Evolutionary conservation across 768 basidiomycete species (phyloP).

Genomic region (Psilocybe azurescens): DNA sequence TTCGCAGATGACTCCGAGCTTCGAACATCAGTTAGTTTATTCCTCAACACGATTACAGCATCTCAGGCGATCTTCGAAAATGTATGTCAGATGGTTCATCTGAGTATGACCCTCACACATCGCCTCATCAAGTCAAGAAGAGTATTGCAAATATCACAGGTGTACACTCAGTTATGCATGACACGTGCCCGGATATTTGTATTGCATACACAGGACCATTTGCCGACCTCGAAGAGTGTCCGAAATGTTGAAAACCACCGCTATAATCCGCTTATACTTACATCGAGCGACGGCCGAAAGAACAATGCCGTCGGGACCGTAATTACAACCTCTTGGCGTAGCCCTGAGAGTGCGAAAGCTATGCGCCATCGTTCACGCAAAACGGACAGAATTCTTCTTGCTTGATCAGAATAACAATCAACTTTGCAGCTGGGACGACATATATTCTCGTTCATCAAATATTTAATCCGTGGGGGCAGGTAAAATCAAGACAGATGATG

Average conservation of each 20-base stretch:
- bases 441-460: constrained; percentile 29
- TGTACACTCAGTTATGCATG: constrained; percentile 34
- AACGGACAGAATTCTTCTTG: constrained; percentile 20
- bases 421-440: constrained; percentile 23
- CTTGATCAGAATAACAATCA: not conserved
- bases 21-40: constrained; percentile 14
- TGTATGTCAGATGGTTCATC: constrained; percentile 1
- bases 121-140: constrained; percentile 23
- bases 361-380: constrained; percentile 33
- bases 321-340: constrained; percentile 42
- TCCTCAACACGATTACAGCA: constrained; percentile 4
- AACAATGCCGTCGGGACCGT: constrained; percentile 48
- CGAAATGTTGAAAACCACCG: constrained; percentile 23
- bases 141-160: constrained; percentile 35
- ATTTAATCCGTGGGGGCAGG: constrained; percentile 20
- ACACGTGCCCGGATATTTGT: constrained; percentile 50
- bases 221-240: constrained; percentile 24
- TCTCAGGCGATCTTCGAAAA: constrained; percentile 16
- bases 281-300: constrained; percentile 11
- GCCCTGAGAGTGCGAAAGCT: constrained; percentile 21
- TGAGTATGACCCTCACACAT: not conserved
- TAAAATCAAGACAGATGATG: constrained; percentile 32
- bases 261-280: not conserved
- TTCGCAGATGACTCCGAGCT: constrained; percentile 16
- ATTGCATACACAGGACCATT: constrained; percentile 35